phyloP scores from a whole-genome alignment of 441 rosid genomes.

The Hypseocharis bilobata region DNA sequence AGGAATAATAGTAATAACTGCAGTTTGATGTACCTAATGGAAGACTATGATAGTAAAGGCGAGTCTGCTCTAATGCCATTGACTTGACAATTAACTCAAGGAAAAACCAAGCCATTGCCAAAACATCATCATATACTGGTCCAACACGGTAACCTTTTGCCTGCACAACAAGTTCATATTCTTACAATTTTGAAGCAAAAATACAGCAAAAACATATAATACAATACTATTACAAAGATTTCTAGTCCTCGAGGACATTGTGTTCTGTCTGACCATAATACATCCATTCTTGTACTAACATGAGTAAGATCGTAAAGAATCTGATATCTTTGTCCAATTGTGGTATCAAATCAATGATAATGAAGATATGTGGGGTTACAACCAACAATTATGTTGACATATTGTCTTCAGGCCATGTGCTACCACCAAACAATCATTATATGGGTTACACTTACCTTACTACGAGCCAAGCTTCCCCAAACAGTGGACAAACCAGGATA shows the following conservation, averaged over 20 bases:
- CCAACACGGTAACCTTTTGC: constrained; percentile 99
- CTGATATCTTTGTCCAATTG: neutral
- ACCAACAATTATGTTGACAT: neutral
- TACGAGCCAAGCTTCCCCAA: constrained; percentile 99
- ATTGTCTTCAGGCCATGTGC: neutral
- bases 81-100: constrained; percentile 97
- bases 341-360: neutral
- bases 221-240: neutral
- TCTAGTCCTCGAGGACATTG: neutral
- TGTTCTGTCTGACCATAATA: neutral
- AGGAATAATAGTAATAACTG: neutral
- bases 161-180: constrained; percentile 37
- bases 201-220: neutral
- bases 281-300: neutral
- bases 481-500: constrained; percentile 97
- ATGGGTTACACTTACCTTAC: constrained; percentile 53
- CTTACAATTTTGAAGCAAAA: constrained; percentile 7
- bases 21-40: constrained; percentile 55
- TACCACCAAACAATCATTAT: neutral
- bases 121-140: constrained; percentile 96
- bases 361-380: neutral
- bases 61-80: constrained; percentile 95
- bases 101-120: constrained; percentile 99
- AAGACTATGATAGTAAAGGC: constrained; percentile 73
- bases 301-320: neutral